Base-by-base conservation (phyloP, 768 basidiomycete genomes). In the Ephemerocybe angulata region DNA sequence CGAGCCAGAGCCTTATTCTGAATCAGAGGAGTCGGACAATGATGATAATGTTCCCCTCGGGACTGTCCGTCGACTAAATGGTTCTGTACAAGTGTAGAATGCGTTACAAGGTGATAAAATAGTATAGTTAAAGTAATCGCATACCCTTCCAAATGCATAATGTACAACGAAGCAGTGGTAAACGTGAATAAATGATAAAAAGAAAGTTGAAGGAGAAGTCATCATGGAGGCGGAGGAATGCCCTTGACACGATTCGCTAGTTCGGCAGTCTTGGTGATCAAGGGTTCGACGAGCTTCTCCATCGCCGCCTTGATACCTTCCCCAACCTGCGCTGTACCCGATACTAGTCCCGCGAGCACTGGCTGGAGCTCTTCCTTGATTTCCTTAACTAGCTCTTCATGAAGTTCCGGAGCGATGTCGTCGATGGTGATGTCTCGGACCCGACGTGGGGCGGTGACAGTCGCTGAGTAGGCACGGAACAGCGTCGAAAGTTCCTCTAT, bases 1-100 rank as follows among this genome's bases (percentile, higher is more conserved):
- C 67, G 80, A 83, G 7, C 84, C 87, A 1, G 76, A 85, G 54
- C 76, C 78, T 0, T 65, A 69, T 29, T 75, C 72, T 41, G 77
- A 79, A 43, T 75, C 72, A 43, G 77, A 76, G n/a, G 73, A n/a
- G n/a, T n/a, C n/a, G n/a, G n/a, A 73, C 17, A 75, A 77, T 2
- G 75, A 74, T 48, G 60, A 62, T 51, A 63, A 66, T 60, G 55
- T 65, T 63, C 53, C 61, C 22, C 64, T 66, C 6, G 41, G 55
- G 62, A 25, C 56, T 57, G 19, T 60, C 54, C 27, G 41, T 37
- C n/a, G 40, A 13, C 30, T 51, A 49, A 21, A 44, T 40, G 10
- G 38, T 24, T 33, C 15, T 29, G 15, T 46, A 52, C 55, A 44
- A 40, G 30, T 44, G 56, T 54, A 47, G 57, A n/a, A n/a, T n/a